phyloP scores from a whole-genome alignment of 352 stramenopile genomes.

The Phytophthora fragariae region DNA sequence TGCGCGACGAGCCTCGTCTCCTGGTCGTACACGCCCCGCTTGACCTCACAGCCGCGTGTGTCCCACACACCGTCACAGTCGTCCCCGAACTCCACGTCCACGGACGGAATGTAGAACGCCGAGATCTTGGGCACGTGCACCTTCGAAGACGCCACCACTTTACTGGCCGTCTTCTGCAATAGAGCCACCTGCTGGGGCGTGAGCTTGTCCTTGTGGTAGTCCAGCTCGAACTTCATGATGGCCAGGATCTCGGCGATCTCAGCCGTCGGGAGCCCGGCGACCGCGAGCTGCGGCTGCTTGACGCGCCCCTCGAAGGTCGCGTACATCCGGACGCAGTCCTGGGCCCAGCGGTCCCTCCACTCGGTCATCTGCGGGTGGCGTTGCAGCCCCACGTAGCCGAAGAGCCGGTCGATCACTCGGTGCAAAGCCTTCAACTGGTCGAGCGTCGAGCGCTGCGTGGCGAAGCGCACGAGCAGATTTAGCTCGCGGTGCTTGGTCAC shows the following conservation, averaged over 20 bases:
- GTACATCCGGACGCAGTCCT: constrained; percentile 23
- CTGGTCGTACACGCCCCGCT: constrained; percentile 24
- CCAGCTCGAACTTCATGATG: constrained; percentile 37
- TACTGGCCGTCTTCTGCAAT: constrained; percentile 9
- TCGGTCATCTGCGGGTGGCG: constrained; percentile 10
- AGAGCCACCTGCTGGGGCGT: constrained; percentile 15
- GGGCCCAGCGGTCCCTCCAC: constrained; percentile 14
- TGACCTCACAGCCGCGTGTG: constrained; percentile 17
- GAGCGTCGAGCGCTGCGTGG: constrained; percentile 25
- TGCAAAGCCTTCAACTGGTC: constrained; percentile 20
- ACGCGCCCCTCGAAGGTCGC: neutral
- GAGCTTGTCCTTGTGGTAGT: constrained; percentile 25
- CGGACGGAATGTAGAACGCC: constrained; percentile 34
- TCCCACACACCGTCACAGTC: neutral
- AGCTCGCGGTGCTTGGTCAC: constrained; percentile 20
- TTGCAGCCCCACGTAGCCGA: constrained; percentile 2
- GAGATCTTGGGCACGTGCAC: constrained; percentile 37
- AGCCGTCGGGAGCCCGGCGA: constrained; percentile 1
- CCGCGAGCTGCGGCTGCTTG: constrained; percentile 5
- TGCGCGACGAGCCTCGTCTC: constrained; percentile 26
- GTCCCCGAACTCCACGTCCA: constrained; percentile 39
- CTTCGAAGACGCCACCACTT: constrained; percentile 18
- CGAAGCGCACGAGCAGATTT: constrained; percentile 31
- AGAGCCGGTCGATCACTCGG: constrained; percentile 11
- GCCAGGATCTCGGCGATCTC: constrained; percentile 28